A percentile compares a stretch with the other conserved stretches of the same genome.
phyloP scores from a whole-genome alignment of 805 yeast species.

The Yarrowia sp. region DNA sequence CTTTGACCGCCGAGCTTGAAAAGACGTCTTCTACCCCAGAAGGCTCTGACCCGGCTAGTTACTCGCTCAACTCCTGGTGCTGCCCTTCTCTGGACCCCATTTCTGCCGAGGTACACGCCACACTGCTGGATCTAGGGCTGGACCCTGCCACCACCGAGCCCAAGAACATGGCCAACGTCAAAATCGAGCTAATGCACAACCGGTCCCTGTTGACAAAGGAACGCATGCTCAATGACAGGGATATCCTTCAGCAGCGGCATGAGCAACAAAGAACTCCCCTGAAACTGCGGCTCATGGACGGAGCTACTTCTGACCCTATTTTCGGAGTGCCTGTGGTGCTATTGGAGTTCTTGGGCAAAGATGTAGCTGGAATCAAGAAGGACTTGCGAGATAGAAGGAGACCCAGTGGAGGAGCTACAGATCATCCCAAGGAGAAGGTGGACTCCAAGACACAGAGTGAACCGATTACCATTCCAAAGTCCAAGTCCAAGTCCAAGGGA shows the following conservation, averaged over 20 bases:
- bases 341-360: slow-evolving; percentile 17
- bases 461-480: too few species aligned
- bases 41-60: background rate
- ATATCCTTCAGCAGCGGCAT: slow-evolving; percentile 15
- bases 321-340: slow-evolving; percentile 27
- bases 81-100: slow-evolving; percentile 16
- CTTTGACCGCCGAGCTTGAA: slow-evolving; percentile 2
- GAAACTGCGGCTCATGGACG: slow-evolving; percentile 16
- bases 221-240: slow-evolving; percentile 13
- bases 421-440: background rate
- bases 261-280: slow-evolving; percentile 21
- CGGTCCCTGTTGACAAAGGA: slow-evolving; percentile 7
- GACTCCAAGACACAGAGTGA: background rate
- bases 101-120: slow-evolving; percentile 4
- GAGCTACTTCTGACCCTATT: slow-evolving; percentile 12
- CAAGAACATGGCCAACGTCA: slow-evolving; percentile 18
- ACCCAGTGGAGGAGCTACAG: background rate
- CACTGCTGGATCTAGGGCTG: background rate
- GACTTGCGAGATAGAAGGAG: slow-evolving; percentile 10
- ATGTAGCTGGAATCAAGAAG: slow-evolving; percentile 16
- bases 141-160: slow-evolving; percentile 12
- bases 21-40: too few species aligned
- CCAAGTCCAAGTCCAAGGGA: too few species aligned
- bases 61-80: slow-evolving; percentile 22
- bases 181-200: slow-evolving; percentile 23